Evolutionary conservation across 257 asterid genomes (phyloP).

Genomic region (Striga asiatica): DNA sequence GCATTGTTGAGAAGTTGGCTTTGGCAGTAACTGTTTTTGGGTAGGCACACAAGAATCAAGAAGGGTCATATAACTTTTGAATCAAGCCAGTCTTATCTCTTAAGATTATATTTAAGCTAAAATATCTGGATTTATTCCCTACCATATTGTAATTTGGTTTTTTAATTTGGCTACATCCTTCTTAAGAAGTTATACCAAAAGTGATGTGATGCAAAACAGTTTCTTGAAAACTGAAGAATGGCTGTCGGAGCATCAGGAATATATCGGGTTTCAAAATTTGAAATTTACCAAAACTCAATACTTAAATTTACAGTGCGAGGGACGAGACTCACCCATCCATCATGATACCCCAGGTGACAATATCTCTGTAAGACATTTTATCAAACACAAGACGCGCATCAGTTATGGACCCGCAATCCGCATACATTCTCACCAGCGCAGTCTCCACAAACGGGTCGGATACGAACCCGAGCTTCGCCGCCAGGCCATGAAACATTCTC

Average conservation of each 20-base stretch:
- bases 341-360: constrained; percentile 66
- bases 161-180: no score
- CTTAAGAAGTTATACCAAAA: no score
- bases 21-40: constrained; percentile 49
- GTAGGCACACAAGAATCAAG: constrained; percentile 8
- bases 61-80: neutral
- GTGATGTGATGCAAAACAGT: no score
- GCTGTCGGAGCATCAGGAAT: no score
- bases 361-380: constrained; percentile 56
- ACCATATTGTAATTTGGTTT: no score
- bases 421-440: constrained; percentile 55
- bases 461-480: constrained; percentile 41
- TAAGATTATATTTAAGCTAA: neutral
- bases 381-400: constrained; percentile 63
- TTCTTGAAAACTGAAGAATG: no score
- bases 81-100: constrained; percentile 1
- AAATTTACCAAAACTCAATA: no score
- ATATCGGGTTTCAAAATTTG: no score
- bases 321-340: constrained; percentile 50
- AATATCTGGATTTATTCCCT: no score
- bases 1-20: constrained; percentile 43
- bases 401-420: constrained; percentile 35
- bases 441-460: constrained; percentile 67
- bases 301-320: no score
- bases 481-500: constrained; percentile 48